phyloP scores from a whole-genome alignment of 2,329 filamentous ascomycete species.

The Fonsecaea monophora region DNA sequence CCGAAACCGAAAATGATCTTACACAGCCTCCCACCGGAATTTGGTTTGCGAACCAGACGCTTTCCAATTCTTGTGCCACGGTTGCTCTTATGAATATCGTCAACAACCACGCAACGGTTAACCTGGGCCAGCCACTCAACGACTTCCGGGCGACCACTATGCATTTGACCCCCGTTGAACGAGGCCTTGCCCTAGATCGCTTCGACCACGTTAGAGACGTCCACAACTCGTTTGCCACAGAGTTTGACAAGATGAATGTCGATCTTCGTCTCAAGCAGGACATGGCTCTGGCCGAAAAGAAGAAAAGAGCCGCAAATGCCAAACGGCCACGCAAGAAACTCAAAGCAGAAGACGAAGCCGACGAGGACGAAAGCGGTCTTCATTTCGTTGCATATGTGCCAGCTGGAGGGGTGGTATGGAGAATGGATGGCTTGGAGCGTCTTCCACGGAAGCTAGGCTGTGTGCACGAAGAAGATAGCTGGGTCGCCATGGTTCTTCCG shows the following conservation, averaged over 20 bases:
- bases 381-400: conserved; percentile 93
- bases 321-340: conserved; percentile 43
- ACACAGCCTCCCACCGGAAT: conserved; percentile 67
- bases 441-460: conserved; percentile 70
- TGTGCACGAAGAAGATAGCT: conserved; percentile 26
- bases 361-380: conserved; percentile 68
- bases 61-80: conserved; percentile 86
- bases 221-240: conserved; percentile 86
- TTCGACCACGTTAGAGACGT: conserved; percentile 78
- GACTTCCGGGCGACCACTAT: conserved; percentile 76
- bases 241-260: conserved; percentile 42
- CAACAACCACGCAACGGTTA: conserved; percentile 75
- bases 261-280: conserved; percentile 59
- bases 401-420: conserved; percentile 76
- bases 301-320: conserved; percentile 43
- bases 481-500: conserved; percentile 34
- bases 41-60: conserved; percentile 96
- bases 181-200: conserved; percentile 76
- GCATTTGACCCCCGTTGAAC: conserved; percentile 71
- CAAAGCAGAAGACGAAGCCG: conserved; percentile 53
- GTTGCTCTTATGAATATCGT: conserved; percentile 90
- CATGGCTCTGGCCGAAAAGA: conserved; percentile 47
- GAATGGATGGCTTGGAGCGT: conserved; percentile 81
- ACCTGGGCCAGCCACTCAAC: conserved; percentile 72
- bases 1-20: conserved; percentile 60